phyloP scores from a whole-genome alignment of 1,284 basidiomycete species.

The Ustilago hordei region DNA sequence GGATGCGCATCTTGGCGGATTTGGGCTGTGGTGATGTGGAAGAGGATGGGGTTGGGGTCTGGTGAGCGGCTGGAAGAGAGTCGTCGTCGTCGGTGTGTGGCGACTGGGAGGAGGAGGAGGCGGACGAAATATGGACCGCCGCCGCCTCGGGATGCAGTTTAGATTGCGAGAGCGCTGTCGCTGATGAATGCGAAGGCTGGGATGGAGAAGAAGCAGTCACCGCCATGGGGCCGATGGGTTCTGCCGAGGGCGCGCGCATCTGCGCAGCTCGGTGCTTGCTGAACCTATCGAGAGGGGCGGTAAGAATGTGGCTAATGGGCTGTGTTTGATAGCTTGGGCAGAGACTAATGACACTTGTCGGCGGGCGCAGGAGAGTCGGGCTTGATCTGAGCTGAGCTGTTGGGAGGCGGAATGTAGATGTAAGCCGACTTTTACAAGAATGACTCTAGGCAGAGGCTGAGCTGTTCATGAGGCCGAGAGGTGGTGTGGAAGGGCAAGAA shows the following conservation, averaged over 20 bases:
- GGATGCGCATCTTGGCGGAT: constrained; percentile 28
- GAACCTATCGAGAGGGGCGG: background rate
- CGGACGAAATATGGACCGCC: constrained; percentile 23
- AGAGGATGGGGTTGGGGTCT: constrained; percentile 14
- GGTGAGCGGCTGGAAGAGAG: constrained; percentile 10
- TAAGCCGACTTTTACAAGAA: background rate
- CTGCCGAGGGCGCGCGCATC: constrained; percentile 5
- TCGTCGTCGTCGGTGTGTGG: constrained; percentile 19
- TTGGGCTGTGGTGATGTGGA: constrained; percentile 29
- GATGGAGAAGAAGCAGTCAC: constrained; percentile 11
- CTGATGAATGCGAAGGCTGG: constrained; percentile 16
- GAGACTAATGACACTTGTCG: background rate
- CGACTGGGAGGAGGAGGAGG: constrained; percentile 33
- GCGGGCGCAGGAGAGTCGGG: background rate
- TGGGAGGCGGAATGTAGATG: background rate
- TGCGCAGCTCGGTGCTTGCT: constrained; percentile 10
- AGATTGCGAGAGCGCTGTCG: constrained; percentile 2
- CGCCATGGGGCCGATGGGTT: constrained; percentile 15
- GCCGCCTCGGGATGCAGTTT: constrained; percentile 14
- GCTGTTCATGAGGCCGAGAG: background rate
- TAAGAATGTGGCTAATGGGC: background rate
- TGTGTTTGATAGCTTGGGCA: background rate
- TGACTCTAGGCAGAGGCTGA: background rate
- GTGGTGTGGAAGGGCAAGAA: background rate
- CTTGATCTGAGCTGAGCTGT: background rate